Conservation (phyloP, 192 early-diverging fungal species). For the Linnemannia hyalina region DNA sequence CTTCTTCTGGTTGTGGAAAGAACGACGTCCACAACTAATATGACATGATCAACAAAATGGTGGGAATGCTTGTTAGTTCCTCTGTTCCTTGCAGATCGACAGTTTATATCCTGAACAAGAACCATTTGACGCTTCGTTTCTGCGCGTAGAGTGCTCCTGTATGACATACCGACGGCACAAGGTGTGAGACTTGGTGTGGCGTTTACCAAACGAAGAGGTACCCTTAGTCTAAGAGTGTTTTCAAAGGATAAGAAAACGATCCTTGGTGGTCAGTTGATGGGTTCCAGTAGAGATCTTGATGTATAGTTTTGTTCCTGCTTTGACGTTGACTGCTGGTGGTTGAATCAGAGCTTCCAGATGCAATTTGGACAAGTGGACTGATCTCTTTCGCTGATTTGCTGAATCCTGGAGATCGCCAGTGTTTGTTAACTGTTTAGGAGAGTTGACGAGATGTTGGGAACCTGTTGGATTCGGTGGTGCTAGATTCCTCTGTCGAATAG, state of each 20-base stretch:
- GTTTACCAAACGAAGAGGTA: conserved; percentile 99
- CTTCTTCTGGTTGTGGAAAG: conserved; percentile 99
- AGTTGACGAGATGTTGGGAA: background rate
- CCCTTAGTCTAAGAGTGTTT: conserved; percentile 86
- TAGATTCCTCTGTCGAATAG: background rate
- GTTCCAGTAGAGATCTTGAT: background rate
- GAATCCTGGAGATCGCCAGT: background rate
- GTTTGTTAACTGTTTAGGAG: background rate
- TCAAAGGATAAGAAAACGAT: background rate
- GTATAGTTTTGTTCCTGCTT: background rate
- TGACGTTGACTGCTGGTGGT: background rate
- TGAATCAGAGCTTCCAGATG: conserved; percentile 16
- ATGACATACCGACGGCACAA: conserved; percentile 85
- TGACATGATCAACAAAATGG: background rate
- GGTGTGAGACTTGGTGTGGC: conserved; percentile 99
- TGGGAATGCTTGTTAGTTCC: background rate
- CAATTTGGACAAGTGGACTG: background rate
- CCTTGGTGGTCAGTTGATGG: background rate
- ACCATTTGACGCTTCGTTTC: background rate
- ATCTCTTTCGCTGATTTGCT: background rate
- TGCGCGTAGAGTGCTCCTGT: background rate
- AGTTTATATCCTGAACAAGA: background rate
- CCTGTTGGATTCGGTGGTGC: background rate
- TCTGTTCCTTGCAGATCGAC: background rate
- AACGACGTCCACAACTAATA: conserved; percentile 86